These are phyloP conservation scores for Kalanchoe fedtschenkoi DNA, from an alignment of 164 flowering plant genomes.

Conservation along the genomic window DNA sequence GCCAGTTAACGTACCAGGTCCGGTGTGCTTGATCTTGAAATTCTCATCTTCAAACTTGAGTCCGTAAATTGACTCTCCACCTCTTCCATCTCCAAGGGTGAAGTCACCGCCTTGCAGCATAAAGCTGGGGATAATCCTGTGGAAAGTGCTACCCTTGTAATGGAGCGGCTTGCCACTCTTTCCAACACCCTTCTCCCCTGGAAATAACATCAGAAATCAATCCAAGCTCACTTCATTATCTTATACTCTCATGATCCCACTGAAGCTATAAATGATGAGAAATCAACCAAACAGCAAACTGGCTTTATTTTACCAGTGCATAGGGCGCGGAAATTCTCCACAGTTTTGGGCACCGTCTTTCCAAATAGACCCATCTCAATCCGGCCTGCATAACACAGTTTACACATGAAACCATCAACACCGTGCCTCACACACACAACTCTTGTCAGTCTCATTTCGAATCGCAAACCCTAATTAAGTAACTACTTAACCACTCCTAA, in stretches of 20 bases:
- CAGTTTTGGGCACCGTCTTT: constrained; percentile 8
- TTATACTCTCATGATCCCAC: background rate
- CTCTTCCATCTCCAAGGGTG: constrained; percentile 86
- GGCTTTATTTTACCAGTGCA: constrained; percentile 4
- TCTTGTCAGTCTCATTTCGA: background rate
- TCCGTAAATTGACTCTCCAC: constrained; percentile 94
- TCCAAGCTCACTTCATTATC: background rate
- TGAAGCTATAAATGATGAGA: no score
- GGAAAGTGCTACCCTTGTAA: constrained; percentile 81
- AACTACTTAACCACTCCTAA: no score
- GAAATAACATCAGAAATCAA: background rate
- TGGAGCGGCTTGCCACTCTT: constrained; percentile 86
- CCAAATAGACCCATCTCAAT: constrained; percentile 10
- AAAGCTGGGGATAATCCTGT: constrained; percentile 92
- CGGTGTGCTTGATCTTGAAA: constrained; percentile 91
- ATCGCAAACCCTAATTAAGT: no score
- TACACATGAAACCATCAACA: background rate
- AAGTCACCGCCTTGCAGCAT: constrained; percentile 98
- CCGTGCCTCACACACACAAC: background rate
- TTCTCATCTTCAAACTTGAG: constrained; percentile 87
- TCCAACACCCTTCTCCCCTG: constrained; percentile 89
- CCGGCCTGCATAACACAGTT: constrained; percentile 6
- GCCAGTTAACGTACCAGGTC: constrained; percentile 58
- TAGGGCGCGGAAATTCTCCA: constrained; percentile 6
- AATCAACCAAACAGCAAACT: background rate